Conservation (phyloP, 768 basidiomycete species). For the Termitomyces sp. region DNA sequence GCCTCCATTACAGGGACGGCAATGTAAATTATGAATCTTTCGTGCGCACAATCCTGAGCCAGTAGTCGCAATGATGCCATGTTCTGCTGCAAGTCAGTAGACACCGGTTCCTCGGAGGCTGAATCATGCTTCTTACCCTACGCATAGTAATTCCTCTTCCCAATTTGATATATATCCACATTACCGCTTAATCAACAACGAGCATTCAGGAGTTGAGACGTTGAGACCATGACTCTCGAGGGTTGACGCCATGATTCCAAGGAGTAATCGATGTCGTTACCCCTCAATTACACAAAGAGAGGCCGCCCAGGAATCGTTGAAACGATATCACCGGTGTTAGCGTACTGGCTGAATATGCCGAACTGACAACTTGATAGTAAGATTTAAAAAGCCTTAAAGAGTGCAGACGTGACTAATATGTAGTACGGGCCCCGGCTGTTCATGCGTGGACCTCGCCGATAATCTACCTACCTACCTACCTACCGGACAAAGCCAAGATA, state of each 20-base stretch:
- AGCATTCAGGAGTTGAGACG: not conserved
- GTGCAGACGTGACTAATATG: too few relatives aligned
- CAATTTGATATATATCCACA: not conserved
- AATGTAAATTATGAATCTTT: conserved; percentile 98
- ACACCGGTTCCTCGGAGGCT: not conserved
- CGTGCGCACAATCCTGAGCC: conserved; percentile 89
- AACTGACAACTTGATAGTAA: not conserved
- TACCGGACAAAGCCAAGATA: too few relatives aligned
- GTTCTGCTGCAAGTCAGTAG: conserved; percentile 5
- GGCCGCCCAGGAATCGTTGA: too few relatives aligned
- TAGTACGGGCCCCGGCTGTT: too few relatives aligned
- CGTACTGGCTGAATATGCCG: not conserved
- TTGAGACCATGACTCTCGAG: too few relatives aligned
- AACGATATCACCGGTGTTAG: not conserved
- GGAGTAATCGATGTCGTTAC: not conserved
- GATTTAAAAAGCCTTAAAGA: not conserved
- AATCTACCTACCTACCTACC: too few relatives aligned
- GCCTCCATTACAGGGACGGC: conserved; percentile 64
- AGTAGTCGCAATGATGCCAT: conserved; percentile 40
- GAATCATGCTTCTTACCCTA: conserved; percentile 1
- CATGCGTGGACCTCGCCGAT: too few relatives aligned
- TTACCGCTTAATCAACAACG: not conserved
- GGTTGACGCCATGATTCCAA: not conserved
- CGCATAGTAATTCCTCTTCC: not conserved
- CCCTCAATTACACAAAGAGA: not conserved